A percentile compares a stretch with the other conserved stretches of the same genome.
phyloP scores from a whole-genome alignment of 2,329 filamentous ascomycete genomes.

The Spiromastix sp. region DNA sequence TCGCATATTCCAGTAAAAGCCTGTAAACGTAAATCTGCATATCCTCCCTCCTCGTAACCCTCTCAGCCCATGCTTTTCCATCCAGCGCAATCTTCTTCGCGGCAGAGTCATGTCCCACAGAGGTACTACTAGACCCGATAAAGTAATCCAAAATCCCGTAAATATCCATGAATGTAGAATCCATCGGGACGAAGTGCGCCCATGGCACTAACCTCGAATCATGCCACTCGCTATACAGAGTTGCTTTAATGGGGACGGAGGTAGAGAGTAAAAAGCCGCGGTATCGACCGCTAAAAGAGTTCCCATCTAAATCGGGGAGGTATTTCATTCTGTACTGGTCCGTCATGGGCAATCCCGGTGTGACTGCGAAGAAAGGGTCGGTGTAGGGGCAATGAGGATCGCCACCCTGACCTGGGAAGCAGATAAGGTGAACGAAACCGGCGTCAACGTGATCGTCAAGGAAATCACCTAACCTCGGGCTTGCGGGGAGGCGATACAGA shows the following conservation, averaged over 20 bases:
- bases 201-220: constrained; percentile 63
- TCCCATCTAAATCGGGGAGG: constrained; percentile 67
- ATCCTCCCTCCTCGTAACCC: constrained; percentile 58
- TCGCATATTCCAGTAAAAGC: constrained; percentile 53
- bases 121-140: no score
- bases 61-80: constrained; percentile 59
- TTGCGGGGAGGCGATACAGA: constrained; percentile 32
- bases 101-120: constrained; percentile 41
- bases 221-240: constrained; percentile 72
- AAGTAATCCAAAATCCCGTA: constrained; percentile 69
- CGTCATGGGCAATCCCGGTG: constrained; percentile 18
- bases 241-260: constrained; percentile 64
- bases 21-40: constrained; percentile 62
- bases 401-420: constrained; percentile 26
- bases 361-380: constrained; percentile 28
- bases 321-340: constrained; percentile 50
- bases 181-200: constrained; percentile 74
- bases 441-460: constrained; percentile 29
- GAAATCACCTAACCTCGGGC: constrained; percentile 24
- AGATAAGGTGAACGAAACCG: constrained; percentile 35
- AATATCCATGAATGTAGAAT: constrained; percentile 61
- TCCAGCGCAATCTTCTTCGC: constrained; percentile 55
- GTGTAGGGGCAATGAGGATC: constrained; percentile 38
- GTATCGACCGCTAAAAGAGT: constrained; percentile 59
- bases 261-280: constrained; percentile 59